Percentiles rank a stretch among this genome's conserved stretches.
Conservation (phyloP, 192 early-diverging fungal genomes). For the Entomortierella parvispora region DNA sequence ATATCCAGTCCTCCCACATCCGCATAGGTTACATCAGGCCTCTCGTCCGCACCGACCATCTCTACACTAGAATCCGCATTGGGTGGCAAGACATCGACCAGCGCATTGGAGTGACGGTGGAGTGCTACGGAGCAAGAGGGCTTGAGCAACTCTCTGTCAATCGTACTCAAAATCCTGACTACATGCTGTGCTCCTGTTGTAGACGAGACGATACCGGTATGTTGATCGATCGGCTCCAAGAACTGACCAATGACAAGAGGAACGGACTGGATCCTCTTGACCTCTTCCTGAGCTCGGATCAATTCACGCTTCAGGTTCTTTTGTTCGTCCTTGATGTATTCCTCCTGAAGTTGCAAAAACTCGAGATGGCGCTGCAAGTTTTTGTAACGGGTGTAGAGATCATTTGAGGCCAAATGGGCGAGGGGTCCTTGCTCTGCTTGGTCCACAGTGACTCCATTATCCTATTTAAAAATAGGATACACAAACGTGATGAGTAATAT, state of each 20-base stretch:
- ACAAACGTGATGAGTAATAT: too few species aligned
- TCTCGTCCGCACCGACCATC: slow-evolving; percentile 82
- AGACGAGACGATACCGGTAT: slow-evolving; percentile 94
- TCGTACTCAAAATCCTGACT: slow-evolving; percentile 94
- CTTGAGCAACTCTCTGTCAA: slow-evolving; percentile 97
- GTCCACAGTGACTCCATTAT: slow-evolving; percentile 7
- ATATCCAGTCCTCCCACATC: slow-evolving; percentile 91
- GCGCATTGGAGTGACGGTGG: slow-evolving; percentile 95
- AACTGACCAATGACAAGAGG: slow-evolving; percentile 99
- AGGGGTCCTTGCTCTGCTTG: slow-evolving; percentile 52
- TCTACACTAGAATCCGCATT: slow-evolving; percentile 94
- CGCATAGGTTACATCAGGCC: slow-evolving; percentile 82
- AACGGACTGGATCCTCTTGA: slow-evolving; percentile 97
- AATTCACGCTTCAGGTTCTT: slow-evolving; percentile 96
- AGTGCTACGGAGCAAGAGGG: slow-evolving; percentile 93
- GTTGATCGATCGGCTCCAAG: slow-evolving; percentile 95
- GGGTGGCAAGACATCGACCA: slow-evolving; percentile 97
- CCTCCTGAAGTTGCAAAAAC: slow-evolving; percentile 96
- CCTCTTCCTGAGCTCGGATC: slow-evolving; percentile 95
- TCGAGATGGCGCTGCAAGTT: slow-evolving; percentile 95
- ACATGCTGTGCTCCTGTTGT: slow-evolving; percentile 94
- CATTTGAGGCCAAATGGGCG: slow-evolving; percentile 78
- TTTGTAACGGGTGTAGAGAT: slow-evolving; percentile 94
- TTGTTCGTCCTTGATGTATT: slow-evolving; percentile 99
- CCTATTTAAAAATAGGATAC: slow-evolving; percentile 5